phyloP scores from a whole-genome alignment of 805 yeast genomes.

The Yamadazyma insecticola region DNA sequence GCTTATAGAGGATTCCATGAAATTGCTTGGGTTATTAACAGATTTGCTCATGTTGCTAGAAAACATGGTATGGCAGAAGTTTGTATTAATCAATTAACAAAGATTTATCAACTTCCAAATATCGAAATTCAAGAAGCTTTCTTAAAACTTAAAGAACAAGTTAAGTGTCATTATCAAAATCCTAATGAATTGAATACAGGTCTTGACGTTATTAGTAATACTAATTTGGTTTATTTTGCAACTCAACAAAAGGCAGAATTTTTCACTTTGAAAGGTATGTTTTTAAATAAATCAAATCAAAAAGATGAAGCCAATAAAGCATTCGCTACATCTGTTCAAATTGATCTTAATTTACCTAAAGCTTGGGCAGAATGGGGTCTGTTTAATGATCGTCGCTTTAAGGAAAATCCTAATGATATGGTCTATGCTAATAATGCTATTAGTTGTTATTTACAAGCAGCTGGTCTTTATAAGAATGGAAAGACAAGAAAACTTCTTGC shows the following conservation, averaged over 20 bases:
- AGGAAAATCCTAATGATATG: slow-evolving; percentile 77
- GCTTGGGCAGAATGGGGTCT: slow-evolving; percentile 99
- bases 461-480: slow-evolving; percentile 89
- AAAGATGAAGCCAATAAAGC: slow-evolving; percentile 97
- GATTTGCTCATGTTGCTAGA: slow-evolving; percentile 98
- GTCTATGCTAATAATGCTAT: slow-evolving; percentile 89
- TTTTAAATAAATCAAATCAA: slow-evolving; percentile 83
- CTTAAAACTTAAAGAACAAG: slow-evolving; percentile 91
- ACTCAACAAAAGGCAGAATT: slow-evolving; percentile 98
- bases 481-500: slow-evolving; percentile 86
- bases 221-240: slow-evolving; percentile 92
- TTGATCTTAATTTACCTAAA: slow-evolving; percentile 88
- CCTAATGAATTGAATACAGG: slow-evolving; percentile 91
- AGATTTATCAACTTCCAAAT: slow-evolving; percentile 92
- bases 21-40: slow-evolving; percentile 96
- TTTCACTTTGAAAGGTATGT: slow-evolving; percentile 97
- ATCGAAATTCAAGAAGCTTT: slow-evolving; percentile 98
- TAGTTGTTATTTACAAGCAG: slow-evolving; percentile 95
- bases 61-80: slow-evolving; percentile 97
- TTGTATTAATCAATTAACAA: slow-evolving; percentile 85
- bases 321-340: slow-evolving; percentile 95
- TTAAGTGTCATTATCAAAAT: slow-evolving; percentile 94
- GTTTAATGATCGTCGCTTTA: slow-evolving; percentile 83
- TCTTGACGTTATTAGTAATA: slow-evolving; percentile 91
- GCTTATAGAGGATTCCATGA: slow-evolving; percentile 98